Percentiles rank a stretch among this genome's conserved stretches.
Evolutionary conservation across 148 eudicot genomes (phyloP).

Genomic region (Vaccinium corymbosum): DNA sequence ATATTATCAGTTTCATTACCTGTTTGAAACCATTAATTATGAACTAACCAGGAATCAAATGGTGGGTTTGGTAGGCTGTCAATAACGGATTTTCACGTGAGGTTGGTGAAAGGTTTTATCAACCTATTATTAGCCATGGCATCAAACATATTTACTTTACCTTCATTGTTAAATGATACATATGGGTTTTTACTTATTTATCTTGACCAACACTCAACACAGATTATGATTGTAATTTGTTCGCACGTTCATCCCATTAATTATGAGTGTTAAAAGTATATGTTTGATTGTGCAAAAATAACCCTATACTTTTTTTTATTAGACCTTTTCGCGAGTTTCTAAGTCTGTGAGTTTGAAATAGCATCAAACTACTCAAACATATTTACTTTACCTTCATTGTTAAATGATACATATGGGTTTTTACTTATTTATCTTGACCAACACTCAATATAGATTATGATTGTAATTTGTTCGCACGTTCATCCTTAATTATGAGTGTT

Average conservation of each 20-base stretch:
- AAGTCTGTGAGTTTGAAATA: too few species aligned
- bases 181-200: background rate
- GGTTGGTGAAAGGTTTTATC: slow-evolving; percentile 37
- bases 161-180: background rate
- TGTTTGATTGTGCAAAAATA: too few species aligned
- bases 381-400: background rate
- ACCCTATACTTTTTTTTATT: too few species aligned
- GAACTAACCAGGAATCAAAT: slow-evolving; percentile 19
- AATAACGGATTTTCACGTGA: slow-evolving; percentile 20
- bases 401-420: background rate
- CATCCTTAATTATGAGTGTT: too few species aligned
- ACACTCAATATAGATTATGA: too few species aligned
- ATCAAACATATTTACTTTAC: background rate
- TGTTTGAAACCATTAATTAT: slow-evolving; percentile 7
- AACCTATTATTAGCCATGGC: slow-evolving; percentile 29
- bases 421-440: too few species aligned
- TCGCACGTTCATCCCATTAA: too few species aligned
- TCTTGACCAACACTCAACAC: too few species aligned
- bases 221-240: too few species aligned
- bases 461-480: too few species aligned
- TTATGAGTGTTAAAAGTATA: too few species aligned
- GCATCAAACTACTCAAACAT: background rate
- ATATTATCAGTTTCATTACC: background rate
- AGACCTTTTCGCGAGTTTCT: too few species aligned
- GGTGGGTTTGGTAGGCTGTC: slow-evolving; percentile 30